phyloP scores from a whole-genome alignment of 2,329 filamentous ascomycete genomes.

The Dendrostoma leiphaemia region DNA sequence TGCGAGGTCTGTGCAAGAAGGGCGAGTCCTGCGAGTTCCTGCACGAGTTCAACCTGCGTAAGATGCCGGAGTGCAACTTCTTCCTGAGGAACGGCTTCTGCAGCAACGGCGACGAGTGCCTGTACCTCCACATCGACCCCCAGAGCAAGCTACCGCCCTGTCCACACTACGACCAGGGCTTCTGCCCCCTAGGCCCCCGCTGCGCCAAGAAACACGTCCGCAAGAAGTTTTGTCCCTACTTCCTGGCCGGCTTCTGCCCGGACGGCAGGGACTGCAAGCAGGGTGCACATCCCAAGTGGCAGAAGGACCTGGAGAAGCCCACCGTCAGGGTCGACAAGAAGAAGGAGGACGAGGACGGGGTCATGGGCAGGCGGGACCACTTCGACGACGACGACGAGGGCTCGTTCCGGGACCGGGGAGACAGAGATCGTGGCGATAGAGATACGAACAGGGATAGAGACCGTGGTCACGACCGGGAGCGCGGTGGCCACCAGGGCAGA shows the following conservation, averaged over 20 bases:
- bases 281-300: constrained; percentile 82
- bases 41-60: constrained; percentile 96
- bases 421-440: constrained; percentile 29
- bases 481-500: constrained; percentile 33
- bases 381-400: constrained; percentile 30
- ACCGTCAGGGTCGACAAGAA: constrained; percentile 65
- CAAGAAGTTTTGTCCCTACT: constrained; percentile 77
- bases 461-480: constrained; percentile 20
- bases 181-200: constrained; percentile 84
- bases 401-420: constrained; percentile 36
- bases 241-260: constrained; percentile 92
- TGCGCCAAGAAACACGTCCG: constrained; percentile 90
- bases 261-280: constrained; percentile 72
- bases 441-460: constrained; percentile 34
- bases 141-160: constrained; percentile 76
- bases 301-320: constrained; percentile 72
- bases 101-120: constrained; percentile 93
- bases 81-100: constrained; percentile 93
- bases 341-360: constrained; percentile 53
- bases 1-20: constrained; percentile 96
- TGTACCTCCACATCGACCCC: constrained; percentile 88
- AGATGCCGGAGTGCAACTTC: constrained; percentile 98
- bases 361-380: constrained; percentile 38
- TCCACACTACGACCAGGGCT: constrained; percentile 90
- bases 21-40: constrained; percentile 95